A percentile compares a stretch with the other conserved stretches of the same genome.
phyloP scores from a whole-genome alignment of 108 stramenopile species.

The Schizochytrium sp. region DNA sequence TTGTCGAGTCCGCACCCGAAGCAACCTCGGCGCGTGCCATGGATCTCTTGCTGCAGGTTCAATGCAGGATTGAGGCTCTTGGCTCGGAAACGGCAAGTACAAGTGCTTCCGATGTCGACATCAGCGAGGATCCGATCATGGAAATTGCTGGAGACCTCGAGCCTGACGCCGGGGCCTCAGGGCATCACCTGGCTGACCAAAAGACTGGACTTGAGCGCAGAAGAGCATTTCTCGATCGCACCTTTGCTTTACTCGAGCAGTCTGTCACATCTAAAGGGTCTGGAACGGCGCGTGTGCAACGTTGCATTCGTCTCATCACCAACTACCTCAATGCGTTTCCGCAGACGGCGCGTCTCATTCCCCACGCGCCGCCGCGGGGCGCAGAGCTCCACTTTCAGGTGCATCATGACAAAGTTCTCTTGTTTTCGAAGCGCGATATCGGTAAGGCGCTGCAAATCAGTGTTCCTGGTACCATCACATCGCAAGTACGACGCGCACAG shows the following conservation, averaged over 20 bases:
- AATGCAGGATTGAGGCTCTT: neutral
- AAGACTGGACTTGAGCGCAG: neutral
- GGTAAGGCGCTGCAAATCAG: neutral
- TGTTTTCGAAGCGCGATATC: neutral
- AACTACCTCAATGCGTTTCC: neutral
- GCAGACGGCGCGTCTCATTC: neutral
- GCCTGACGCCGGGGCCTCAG: neutral
- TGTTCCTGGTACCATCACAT: neutral
- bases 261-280: neutral
- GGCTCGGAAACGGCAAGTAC: neutral
- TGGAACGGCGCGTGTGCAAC: neutral
- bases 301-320: constrained; percentile 9
- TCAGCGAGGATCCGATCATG: neutral
- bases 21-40: neutral
- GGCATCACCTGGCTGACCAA: neutral
- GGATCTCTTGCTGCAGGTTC: neutral
- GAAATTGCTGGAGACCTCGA: neutral
- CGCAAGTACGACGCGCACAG: neutral
- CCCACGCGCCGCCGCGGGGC: constrained; percentile 1
- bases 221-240: neutral
- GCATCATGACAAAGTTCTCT: neutral
- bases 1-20: neutral
- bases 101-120: no score
- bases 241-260: neutral
- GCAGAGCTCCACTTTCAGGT: neutral